Base-by-base conservation (phyloP, 495 filamentous ascomycete genomes). In the Chaetomidium leptoderma region DNA sequence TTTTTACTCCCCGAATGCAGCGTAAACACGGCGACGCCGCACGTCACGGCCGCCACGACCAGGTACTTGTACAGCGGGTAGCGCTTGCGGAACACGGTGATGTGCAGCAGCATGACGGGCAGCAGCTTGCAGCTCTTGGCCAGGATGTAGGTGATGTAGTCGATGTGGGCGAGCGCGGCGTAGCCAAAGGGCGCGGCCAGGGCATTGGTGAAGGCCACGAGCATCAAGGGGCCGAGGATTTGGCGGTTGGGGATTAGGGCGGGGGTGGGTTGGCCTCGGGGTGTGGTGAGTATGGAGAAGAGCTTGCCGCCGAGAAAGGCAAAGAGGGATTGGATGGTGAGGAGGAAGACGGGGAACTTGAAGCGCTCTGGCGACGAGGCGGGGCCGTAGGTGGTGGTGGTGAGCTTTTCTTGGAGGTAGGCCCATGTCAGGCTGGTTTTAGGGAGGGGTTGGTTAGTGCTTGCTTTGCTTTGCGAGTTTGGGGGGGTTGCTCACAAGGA, bases 141-240 rank as follows among this genome's bases (percentile, higher is more conserved):
- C 24, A 98, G 89, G 71, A 97, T 92, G 77, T 92, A 98, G 21
- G 93, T 98, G 68, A 98, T 87, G 79, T 97, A 98, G 81, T 97
- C 93, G 76, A 97, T 92, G 72, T 98, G 92, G 36, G 85, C 82
- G 43, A 98, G 86, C 45, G 84, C 86, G 42, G 92, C 92, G 74
- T 98, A 98, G 61, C 93, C 93, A 64, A 98, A 97, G 29, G 93
- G 93, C 6, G 86, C 88, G 19, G 92, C 90, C 58, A 98, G 88
- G 2, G 90, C 89, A 60, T 85, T 87, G 23, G 89, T 95, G 45
- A 96, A 74, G 63, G 91, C 88, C 53, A 98, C 90, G 44, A 97
- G 84, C 50, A 90, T 63, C 19, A 98, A 78, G n/a, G 92, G 90
- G 30, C 81, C 70, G 33, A 96, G 70, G 64, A 97, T 92, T 29